These are phyloP conservation scores for Mimosa bimucronata DNA, from an alignment of 306 rosid species.

Conservation along the genomic window DNA sequence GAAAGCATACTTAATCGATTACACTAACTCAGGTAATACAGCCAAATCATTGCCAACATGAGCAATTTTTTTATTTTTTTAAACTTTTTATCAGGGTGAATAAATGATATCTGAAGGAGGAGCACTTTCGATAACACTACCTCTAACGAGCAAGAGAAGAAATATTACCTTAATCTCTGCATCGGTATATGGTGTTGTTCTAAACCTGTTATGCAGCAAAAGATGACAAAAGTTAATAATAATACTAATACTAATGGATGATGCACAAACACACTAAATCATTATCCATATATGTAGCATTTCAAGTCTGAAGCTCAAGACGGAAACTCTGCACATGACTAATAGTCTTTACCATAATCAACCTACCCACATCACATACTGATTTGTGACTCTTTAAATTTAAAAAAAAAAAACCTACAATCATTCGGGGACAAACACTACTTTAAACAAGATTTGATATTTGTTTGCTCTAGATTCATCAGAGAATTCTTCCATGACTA, in stretches of 20 bases:
- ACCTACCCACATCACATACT: conserved; percentile 9
- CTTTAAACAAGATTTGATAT: conserved; percentile 10
- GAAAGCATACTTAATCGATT: conserved; percentile 3
- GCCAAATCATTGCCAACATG: background rate
- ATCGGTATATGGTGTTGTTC: conserved; percentile 79
- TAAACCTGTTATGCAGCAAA: conserved; percentile 62
- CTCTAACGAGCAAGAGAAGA: conserved; percentile 34
- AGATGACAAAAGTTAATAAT: conserved; percentile 9
- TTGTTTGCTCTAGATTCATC: conserved; percentile 18
- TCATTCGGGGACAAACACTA: background rate
- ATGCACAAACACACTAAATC: conserved; percentile 31
- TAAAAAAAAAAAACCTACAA: conserved; percentile 11
- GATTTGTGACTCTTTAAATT: background rate
- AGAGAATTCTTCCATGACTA: conserved; percentile 13
- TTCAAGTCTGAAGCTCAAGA: conserved; percentile 19
- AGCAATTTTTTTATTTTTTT: too few relatives aligned
- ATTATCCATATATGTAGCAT: background rate
- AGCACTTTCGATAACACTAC: conserved; percentile 14
- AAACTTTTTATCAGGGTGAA: background rate
- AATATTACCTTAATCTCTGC: conserved; percentile 83
- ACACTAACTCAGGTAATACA: conserved; percentile 30
- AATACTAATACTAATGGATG: conserved; percentile 16
- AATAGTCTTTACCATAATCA: conserved; percentile 20
- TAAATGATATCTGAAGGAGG: conserved; percentile 8
- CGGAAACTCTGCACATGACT: background rate